Evolutionary conservation across 2,329 filamentous ascomycete species (phyloP), one percentile per base, ranked within the genome.

Genomic region (Fusarium lateritium): DNA sequence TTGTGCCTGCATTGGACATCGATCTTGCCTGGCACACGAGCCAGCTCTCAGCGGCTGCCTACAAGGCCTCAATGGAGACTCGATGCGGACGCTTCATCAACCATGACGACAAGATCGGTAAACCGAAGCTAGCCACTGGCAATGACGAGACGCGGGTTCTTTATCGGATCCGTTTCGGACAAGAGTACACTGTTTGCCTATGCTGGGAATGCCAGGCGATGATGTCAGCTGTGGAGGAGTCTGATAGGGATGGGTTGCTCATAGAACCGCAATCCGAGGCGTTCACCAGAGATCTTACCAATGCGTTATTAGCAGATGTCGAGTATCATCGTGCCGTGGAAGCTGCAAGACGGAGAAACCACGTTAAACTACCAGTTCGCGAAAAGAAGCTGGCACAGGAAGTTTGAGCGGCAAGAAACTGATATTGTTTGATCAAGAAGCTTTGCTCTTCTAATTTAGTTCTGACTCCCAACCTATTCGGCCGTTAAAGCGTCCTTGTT

Each of bases 11-110:
- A 3, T 70, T 81, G 4, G 80, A 82, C 38, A 76, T 83, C 24
- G 81, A 83, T 49, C 71, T 83, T 6, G 79, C 74, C 9, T 83
- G 81, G 81, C 79, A 82, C 55, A 82, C 81, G 5, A 80, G 82
- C 60, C 81, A 81, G 57, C 76, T 77, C 55, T 79, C 77, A 7
- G 66, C 78, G 0, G 45, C 17, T 6, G 52, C 54, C 0, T 81
- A 82, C 65, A 57, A 38, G 4, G 38, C 54, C 34, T 62, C 63
- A 2, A 65, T 66, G 45, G 56, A 67, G 46, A 36, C 51, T 10
- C 54, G 56, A 0, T 68, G 61, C 14, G 74, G 76, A 0, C 57
- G 70, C 10, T 76, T 77, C 52, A 75, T 82, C 22, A 77, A 69
- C 43, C 61, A 71, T 19, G 68, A 73, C 33, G 70, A 73, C 26